Evolutionary conservation across 2,329 filamentous ascomycete genomes (phyloP), one percentile per base, ranked within the genome.

Genomic region (Neonectria ditissima): DNA sequence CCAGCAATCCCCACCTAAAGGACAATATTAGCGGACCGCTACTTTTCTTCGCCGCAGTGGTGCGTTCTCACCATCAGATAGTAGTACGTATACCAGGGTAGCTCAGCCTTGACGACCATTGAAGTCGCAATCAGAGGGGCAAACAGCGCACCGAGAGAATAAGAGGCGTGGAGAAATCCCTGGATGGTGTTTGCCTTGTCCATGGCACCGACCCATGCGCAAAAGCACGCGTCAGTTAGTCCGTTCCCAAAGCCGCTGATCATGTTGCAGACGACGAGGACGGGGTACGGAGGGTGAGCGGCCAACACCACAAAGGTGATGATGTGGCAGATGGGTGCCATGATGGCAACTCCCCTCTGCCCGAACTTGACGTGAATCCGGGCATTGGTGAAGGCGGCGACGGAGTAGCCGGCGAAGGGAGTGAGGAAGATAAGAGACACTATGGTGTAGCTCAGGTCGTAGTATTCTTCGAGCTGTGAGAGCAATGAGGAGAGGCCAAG

Each of bases 31-130:
- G 57, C 8, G 60, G n/a, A 50, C 11, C 10, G 16, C 2, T 10
- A 11, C 37, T 32, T 30, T 10, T 1, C 4, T 6, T 5, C 7
- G 4, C 44, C 13, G 24, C 6, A 82, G 1, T 0, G 22, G 2
- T 26, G 11, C 1, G 14, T 10, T 3, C 83, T 81, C 81, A 90
- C 86, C 88, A 92, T 91, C 59, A 92, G 78, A 72, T 91, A 92
- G 72, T 92, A 93, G 73, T 88, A 92, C 3, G 80, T 83, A 69
- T 89, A 91, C 91, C 91, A 93, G 0, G 83, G 83, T 64, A 89
- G 58, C 1, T 78, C 70, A 0, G 82, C 86, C 55, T 84, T 86
- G 0, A 88, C 88, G 30, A 92, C 86, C 83, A 93, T 86, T 0
- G 83, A 84, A 0, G 91, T 92, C 1, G 89, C 89, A 59, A 91